phyloP scores from a whole-genome alignment of 805 yeast genomes.

The Kodamaea kakaduensis region DNA sequence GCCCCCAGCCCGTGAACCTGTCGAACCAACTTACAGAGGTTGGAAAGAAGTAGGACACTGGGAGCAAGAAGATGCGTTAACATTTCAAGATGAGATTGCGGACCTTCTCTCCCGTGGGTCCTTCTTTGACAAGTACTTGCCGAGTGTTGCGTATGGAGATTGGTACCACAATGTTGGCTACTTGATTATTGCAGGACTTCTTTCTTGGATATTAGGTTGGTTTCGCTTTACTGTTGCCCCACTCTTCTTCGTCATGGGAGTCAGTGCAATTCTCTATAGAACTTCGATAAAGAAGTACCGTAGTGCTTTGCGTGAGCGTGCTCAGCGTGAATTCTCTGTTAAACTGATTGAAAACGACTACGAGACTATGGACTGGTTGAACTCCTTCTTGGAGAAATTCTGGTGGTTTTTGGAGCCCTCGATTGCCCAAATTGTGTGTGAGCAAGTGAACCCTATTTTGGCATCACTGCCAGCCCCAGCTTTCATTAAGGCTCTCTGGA shows the following conservation, averaged over 20 bases:
- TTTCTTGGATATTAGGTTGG: slow-evolving; percentile 79
- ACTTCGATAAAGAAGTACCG: slow-evolving; percentile 80
- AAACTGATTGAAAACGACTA: slow-evolving; percentile 80
- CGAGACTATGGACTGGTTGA: slow-evolving; percentile 95
- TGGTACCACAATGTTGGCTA: slow-evolving; percentile 92
- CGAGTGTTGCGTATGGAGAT: slow-evolving; percentile 80
- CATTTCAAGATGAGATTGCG: slow-evolving; percentile 63
- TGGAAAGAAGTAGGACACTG: slow-evolving; percentile 95
- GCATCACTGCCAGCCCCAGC: slow-evolving; percentile 78
- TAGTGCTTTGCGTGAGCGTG: slow-evolving; percentile 65
- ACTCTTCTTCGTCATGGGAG: slow-evolving; percentile 64
- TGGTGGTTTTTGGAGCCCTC: slow-evolving; percentile 93
- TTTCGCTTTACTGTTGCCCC: slow-evolving; percentile 76
- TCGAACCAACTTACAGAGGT: slow-evolving; percentile 72
- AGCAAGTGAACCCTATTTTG: slow-evolving; percentile 77
- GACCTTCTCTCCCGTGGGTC: slow-evolving; percentile 73
- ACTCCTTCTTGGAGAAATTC: slow-evolving; percentile 81
- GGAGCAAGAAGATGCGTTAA: slow-evolving; percentile 64
- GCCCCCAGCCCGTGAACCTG: slow-evolving; percentile 47
- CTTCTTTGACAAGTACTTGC: slow-evolving; percentile 68
- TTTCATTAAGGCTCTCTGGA: slow-evolving; percentile 77
- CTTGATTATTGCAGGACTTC: slow-evolving; percentile 59
- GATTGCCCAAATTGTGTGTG: slow-evolving; percentile 77
- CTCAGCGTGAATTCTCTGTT: slow-evolving; percentile 82
- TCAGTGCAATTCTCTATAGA: slow-evolving; percentile 70